Percentiles rank a stretch among this genome's conserved stretches.
Conservation (phyloP, 2,329 filamentous ascomycete species). For the Penicillium sclerotigenum region DNA sequence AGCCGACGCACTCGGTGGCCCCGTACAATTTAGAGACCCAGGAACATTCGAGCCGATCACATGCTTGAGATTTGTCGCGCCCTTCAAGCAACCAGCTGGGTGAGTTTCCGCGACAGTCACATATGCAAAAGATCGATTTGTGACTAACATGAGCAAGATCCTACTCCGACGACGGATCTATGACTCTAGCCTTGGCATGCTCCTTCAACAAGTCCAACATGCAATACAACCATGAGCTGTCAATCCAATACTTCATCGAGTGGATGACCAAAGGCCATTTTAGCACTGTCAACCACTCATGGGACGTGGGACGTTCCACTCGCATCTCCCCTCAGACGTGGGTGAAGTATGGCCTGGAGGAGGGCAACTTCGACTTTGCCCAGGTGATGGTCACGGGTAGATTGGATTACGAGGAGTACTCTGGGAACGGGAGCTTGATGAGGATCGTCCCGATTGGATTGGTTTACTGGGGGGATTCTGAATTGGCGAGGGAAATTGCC, state of each 20-base stretch:
- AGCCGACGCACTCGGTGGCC: slow-evolving; percentile 44
- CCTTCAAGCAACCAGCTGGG: slow-evolving; percentile 39
- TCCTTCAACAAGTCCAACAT: slow-evolving; percentile 36
- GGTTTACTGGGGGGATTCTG: slow-evolving; percentile 24
- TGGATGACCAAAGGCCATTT: slow-evolving; percentile 41
- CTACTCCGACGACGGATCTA: slow-evolving; percentile 46
- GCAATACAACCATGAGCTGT: slow-evolving; percentile 28
- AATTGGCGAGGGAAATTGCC: slow-evolving; percentile 25
- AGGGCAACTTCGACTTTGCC: neutral
- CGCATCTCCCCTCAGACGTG: slow-evolving; percentile 33
- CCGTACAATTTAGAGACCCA: slow-evolving; percentile 39
- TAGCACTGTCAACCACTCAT: slow-evolving; percentile 34
- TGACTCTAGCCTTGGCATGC: slow-evolving; percentile 44
- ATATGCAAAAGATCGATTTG: neutral
- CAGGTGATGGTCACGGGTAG: slow-evolving; percentile 18
- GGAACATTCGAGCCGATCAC: slow-evolving; percentile 38
- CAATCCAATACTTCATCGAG: slow-evolving; percentile 37
- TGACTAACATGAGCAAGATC: slow-evolving; percentile 21
- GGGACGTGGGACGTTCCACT: slow-evolving; percentile 42
- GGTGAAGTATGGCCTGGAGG: slow-evolving; percentile 13
- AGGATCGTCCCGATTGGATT: slow-evolving; percentile 41
- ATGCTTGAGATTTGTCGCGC: slow-evolving; percentile 31
- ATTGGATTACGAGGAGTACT: slow-evolving; percentile 17
- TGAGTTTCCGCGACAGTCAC: slow-evolving; percentile 5
- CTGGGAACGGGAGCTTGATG: slow-evolving; percentile 46